A percentile compares a stretch with the other conserved stretches of the same genome.
Conservation (phyloP, 768 basidiomycete genomes). For the Trametes coccinea region DNA sequence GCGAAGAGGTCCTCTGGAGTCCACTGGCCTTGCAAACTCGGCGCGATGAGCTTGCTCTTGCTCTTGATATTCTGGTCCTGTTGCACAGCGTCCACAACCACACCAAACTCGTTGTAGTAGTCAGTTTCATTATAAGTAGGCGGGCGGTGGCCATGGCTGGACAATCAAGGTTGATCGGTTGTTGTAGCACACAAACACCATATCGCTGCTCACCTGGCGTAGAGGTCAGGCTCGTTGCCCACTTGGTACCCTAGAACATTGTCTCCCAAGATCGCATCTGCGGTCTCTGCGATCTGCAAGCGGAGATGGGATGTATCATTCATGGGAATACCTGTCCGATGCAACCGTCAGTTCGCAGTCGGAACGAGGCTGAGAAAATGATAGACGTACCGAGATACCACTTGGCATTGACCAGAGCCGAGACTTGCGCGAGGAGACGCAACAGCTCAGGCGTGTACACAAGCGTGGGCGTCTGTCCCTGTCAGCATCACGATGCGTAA, state of each 20-base stretch:
- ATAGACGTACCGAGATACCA: constrained; percentile 57
- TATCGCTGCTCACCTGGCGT: constrained; percentile 33
- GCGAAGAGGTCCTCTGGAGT: constrained; percentile 51
- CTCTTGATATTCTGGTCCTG: constrained; percentile 40
- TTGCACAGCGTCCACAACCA: constrained; percentile 45
- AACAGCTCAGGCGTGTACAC: constrained; percentile 66
- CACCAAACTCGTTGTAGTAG: constrained; percentile 55
- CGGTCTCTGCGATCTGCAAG: constrained; percentile 54
- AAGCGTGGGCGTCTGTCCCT: constrained; percentile 71
- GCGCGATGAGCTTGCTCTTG: constrained; percentile 57
- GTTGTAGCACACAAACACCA: background rate
- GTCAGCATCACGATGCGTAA: background rate
- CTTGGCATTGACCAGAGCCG: constrained; percentile 54
- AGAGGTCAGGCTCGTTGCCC: constrained; percentile 82
- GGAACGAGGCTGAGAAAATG: background rate
- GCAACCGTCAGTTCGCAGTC: background rate
- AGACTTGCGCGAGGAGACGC: constrained; percentile 62
- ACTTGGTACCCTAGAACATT: constrained; percentile 68
- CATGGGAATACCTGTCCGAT: constrained; percentile 55
- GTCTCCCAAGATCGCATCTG: constrained; percentile 62
- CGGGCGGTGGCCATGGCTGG: constrained; percentile 39
- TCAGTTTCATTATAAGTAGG: constrained; percentile 39
- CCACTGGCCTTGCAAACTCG: constrained; percentile 60
- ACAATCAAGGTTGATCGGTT: no score
- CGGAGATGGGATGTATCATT: constrained; percentile 59